phyloP scores from a whole-genome alignment of 2,329 filamentous ascomycete genomes.

The Penicillium paneum region DNA sequence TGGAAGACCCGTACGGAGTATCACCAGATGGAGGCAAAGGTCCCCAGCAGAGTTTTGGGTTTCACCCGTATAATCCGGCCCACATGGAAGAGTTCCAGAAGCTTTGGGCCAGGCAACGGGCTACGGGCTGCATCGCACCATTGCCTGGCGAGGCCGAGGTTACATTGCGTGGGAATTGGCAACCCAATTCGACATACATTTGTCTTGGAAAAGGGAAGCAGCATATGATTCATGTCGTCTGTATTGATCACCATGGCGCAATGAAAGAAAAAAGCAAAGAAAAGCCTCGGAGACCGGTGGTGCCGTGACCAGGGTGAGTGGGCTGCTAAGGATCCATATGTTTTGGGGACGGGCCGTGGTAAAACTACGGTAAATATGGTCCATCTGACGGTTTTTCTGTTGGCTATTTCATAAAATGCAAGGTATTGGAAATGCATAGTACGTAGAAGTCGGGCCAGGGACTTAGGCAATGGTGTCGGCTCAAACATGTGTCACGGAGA shows the following conservation, averaged over 20 bases:
- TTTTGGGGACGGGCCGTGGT: neutral
- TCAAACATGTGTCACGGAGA: neutral
- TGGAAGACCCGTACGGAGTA: neutral
- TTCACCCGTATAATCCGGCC: neutral
- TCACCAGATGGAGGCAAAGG: neutral
- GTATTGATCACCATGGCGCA: neutral
- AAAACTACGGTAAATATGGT: neutral
- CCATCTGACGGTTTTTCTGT: neutral
- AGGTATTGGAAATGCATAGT: neutral
- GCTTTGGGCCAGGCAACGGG: neutral
- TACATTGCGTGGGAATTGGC: neutral
- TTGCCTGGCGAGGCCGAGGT: neutral
- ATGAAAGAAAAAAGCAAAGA: neutral
- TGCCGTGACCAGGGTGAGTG: neutral
- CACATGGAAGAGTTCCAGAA: constrained; percentile 2
- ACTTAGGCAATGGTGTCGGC: neutral
- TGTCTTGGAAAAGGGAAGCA: neutral
- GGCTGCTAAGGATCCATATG: neutral
- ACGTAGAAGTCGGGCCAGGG: neutral
- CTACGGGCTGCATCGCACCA: neutral
- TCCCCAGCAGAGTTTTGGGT: neutral
- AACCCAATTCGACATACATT: neutral
- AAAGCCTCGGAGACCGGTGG: neutral
- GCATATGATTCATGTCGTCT: neutral
- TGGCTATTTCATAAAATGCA: neutral